These are phyloP conservation scores for Naumovozyma castellii DNA, from an alignment of 805 yeast genomes.

Conservation along the genomic window DNA sequence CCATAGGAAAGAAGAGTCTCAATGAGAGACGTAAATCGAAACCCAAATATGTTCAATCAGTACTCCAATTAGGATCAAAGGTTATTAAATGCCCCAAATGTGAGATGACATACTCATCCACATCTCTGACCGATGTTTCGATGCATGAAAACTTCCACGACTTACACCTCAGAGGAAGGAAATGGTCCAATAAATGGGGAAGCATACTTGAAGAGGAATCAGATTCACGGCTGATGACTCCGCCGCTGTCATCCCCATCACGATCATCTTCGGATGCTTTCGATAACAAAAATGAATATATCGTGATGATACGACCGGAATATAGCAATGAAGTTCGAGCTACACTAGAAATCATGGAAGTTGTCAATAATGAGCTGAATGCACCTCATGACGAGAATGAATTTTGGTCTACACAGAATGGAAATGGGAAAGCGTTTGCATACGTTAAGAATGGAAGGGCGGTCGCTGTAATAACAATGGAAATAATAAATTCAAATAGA, in stretches of 20 bases:
- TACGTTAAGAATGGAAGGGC: constrained; percentile 38
- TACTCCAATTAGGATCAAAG: constrained; percentile 11
- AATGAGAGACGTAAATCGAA: constrained; percentile 1
- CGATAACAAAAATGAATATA: constrained; percentile 22
- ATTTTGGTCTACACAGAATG: constrained; percentile 27
- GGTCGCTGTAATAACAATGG: constrained; percentile 50
- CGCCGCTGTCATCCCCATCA: constrained; percentile 9
- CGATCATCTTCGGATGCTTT: constrained; percentile 9
- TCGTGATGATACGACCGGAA: constrained; percentile 31
- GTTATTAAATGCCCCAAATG: constrained; percentile 19
- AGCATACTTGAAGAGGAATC: constrained; percentile 5
- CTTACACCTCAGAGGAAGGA: constrained; percentile 39
- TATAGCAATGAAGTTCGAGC: constrained; percentile 28
- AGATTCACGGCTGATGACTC: neutral
- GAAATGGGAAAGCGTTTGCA: constrained; percentile 40
- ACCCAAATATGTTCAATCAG: constrained; percentile 13
- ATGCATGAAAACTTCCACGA: constrained; percentile 45
- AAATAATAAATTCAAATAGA: constrained; percentile 27
- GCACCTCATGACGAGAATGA: constrained; percentile 44
- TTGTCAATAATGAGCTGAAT: constrained; percentile 51
- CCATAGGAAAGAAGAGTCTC: neutral
- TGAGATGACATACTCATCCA: constrained; percentile 20
- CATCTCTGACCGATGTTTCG: constrained; percentile 12
- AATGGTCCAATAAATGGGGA: constrained; percentile 38
- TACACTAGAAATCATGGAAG: constrained; percentile 34